Base-by-base conservation (phyloP, 495 filamentous ascomycete species). In the Lophium mytilinum region DNA sequence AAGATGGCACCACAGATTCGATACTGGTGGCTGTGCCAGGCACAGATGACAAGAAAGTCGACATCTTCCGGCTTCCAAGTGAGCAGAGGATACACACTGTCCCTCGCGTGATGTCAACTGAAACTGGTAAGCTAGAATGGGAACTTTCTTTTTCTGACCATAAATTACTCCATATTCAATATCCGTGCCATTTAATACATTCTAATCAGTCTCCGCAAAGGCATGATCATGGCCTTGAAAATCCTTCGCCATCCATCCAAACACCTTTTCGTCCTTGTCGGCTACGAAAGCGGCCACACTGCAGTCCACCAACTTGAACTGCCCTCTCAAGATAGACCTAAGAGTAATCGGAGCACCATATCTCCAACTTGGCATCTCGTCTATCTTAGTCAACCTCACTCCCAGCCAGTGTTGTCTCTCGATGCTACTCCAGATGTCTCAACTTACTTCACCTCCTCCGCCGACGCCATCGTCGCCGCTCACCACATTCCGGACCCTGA, bases 151-250 rank as follows among this genome's bases (percentile, higher is more conserved):
- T 14, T 30, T 12, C 40, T 48, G 18, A 18, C 10, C 24, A 50
- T 45, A 24, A 7, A 48, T 21, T 14, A 3, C 33, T 48, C 7
- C 18, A 9, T 11, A 8, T 48, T 21, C n/a, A 30, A 24, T 9
- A 24, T 8, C n/a, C 36, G 6, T 52, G 5, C 9, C 36, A 6
- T 5, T 37, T 3, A 7, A 14, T 9, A 37, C 21, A 9, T n/a
- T 40, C 48, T 9, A 52, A 15, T 33, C 21, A 14, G 54, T 69
- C 72, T 37, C 55, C 71, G 12, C 73, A 84, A 85, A 74, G 78
- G 93, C 30, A 97, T 96, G 91, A 82, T 92, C 24, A 96, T 98
- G 93, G 83, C 86, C 19, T 71, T 95, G 11, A 73, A 76, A 4
- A 66, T 95, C 9, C 78, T 86, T 57, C 66, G 75, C 66, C 72